Base-by-base conservation (phyloP, 2,329 filamentous ascomycete genomes). In the Microdochium bolleyi region DNA sequence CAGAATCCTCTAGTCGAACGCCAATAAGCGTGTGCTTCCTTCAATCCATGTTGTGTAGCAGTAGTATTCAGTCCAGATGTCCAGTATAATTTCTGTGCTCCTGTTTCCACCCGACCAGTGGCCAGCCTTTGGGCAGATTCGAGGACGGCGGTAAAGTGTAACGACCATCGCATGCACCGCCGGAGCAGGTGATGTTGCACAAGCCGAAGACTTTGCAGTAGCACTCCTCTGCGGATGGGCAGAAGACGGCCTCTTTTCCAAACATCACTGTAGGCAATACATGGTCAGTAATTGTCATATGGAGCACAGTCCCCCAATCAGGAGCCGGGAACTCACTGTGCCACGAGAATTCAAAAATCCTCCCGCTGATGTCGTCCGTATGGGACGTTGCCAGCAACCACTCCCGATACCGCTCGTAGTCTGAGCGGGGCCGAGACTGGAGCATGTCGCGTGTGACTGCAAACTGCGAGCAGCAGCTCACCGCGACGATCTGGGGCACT, bases 191-290 rank as follows among this genome's bases (percentile, higher is more conserved):
- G 37, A 73, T 52, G 50, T 70, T 62, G 64, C 85, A 88, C 24
- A 84, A 59, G 0, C 84, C 84, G 59, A 83, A 88, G 16, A 82
- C 74, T 41, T 83, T 79, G 67, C 85, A 88, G 64, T 87, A 87
- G 62, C 84, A 88, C 9, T 80, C 76, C 48, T 72, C 67, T 1
- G 81, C 81, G 19, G 71, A 69, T 0, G 85, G 85, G 57, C 84
- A 88, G 58, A 84, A 75, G 1, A 85, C 73, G 7, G 75, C 63
- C 24, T 75, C 66, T 57, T 80, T 78, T 51, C 79, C 79, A 58
- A 83, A 84, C 11, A 83, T 79, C 56, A 83, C 78, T 81, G 51
- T 34, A 52, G 3, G 22, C 32, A 3, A 51, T 52, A 32, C 54
- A 52, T 25, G 51, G 38, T 55, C 72, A 75, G 62, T 73, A 73